Evolutionary conservation across 1,284 basidiomycete species (phyloP), one percentile per base, ranked within the genome.

Genomic region (Phaffia rhodozyma): DNA sequence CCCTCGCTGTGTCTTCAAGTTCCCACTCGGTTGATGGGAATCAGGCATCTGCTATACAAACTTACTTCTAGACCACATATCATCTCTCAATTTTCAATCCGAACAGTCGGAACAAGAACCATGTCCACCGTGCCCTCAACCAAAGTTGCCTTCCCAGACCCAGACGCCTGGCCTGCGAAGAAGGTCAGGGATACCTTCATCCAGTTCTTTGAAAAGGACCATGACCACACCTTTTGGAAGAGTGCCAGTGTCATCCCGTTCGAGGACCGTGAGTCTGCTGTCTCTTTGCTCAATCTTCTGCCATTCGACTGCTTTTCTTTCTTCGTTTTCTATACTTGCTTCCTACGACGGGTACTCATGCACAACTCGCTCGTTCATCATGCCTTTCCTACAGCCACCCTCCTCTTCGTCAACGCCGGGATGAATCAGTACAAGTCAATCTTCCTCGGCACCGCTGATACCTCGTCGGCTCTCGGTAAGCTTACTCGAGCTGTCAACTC

Each of bases 381-480:
- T 61, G 23, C 29, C 43, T 49, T 67, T 75, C n/a, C n/a, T 49
- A 16, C n/a, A 66, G 64, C 96, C 3, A 97, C 94, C 7, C 81
- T 98, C 52, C 84, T 98, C 67, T 98, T 98, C 72, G 91, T 93
- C 69, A 98, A 98, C 79, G 94, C 94, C 68, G 91, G 92, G 66
- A 94, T 94, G 91, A 94, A 94, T 77, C 90, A 96, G 86, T 97
- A 90, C 81, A 97, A 98, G 79, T 80, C 89, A 58, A 91, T 97
- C 69, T 97, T 98, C 76, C 82, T 98, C 47, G 94, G 94, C 68
- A 96, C 89, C 5, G 92, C 93, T 66, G 93, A 97, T 78, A 91
- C 92, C 55, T 83, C 87, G 73, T 93, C 86, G 50, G 87, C 87
- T 58, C 83, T 97, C 71, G 83, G 88, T 65, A 91, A 88, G 75